Evolutionary conservation across 2,329 filamentous ascomycete species (phyloP).

Genomic region (Onygena corvina): DNA sequence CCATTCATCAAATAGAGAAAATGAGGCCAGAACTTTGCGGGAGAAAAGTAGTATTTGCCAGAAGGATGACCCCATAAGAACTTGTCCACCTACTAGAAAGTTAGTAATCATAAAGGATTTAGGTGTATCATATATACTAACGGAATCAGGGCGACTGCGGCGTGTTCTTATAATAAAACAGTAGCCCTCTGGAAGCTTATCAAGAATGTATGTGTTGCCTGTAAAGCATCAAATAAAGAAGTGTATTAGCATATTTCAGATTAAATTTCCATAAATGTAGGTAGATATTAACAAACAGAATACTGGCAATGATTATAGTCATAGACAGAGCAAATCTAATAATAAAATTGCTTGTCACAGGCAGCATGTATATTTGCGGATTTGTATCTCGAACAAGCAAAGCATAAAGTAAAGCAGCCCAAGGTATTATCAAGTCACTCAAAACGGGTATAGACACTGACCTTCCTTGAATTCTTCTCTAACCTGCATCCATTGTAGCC

Average conservation of each 20-base stretch:
- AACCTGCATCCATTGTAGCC: conserved; percentile 37
- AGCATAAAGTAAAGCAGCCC: too few relatives aligned
- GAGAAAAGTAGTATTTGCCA: conserved; percentile 42
- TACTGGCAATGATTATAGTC: too few relatives aligned
- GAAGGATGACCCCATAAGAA: conserved; percentile 48
- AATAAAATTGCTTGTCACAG: too few relatives aligned
- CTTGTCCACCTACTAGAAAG: conserved; percentile 36
- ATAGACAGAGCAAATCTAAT: too few relatives aligned
- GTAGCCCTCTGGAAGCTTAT: conserved; percentile 45
- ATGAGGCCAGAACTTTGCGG: conserved; percentile 44
- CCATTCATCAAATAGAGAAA: conserved; percentile 46
- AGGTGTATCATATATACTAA: conserved; percentile 18
- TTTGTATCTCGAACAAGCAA: too few relatives aligned
- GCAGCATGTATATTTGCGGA: too few relatives aligned
- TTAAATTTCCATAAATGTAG: neutral
- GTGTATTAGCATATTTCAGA: neutral
- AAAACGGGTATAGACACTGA: too few relatives aligned
- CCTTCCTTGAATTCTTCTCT: conserved; percentile 29
- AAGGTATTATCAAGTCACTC: too few relatives aligned
- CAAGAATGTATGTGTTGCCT: conserved; percentile 36
- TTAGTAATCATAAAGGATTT: conserved; percentile 5
- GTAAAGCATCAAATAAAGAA: neutral
- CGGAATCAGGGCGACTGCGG: conserved; percentile 24
- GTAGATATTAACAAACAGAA: conserved; percentile 3
- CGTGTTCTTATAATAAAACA: conserved; percentile 40